Evolutionary conservation across 2,329 filamentous ascomycete genomes (phyloP).

Genomic region (Aspergillus calidoustus): DNA sequence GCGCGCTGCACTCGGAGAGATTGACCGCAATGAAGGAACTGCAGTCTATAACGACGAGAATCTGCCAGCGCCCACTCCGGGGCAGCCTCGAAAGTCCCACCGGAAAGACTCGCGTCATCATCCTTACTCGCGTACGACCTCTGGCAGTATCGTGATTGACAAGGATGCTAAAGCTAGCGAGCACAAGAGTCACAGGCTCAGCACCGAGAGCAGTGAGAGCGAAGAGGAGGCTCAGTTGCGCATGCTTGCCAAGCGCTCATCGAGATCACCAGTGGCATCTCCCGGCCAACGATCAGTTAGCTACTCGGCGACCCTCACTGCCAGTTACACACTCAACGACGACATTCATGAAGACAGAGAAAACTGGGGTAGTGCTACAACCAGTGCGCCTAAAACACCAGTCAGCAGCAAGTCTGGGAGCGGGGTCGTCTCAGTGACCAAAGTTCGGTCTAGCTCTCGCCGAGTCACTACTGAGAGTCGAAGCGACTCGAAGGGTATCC

Average conservation of each 20-base stretch:
- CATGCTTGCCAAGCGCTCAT: conserved; percentile 68
- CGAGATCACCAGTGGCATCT: conserved; percentile 69
- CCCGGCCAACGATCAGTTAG: conserved; percentile 70
- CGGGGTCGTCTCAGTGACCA: conserved; percentile 60
- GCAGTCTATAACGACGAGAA: conserved; percentile 70
- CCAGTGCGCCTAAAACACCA: conserved; percentile 57
- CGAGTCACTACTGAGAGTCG: conserved; percentile 44
- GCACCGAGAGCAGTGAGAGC: conserved; percentile 65
- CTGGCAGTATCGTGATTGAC: conserved; percentile 46
- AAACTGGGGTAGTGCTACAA: conserved; percentile 58
- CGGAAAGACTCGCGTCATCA: conserved; percentile 75
- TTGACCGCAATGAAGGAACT: conserved; percentile 74
- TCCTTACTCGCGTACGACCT: conserved; percentile 67
- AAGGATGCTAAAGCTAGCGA: conserved; percentile 35
- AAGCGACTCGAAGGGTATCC: conserved; percentile 46
- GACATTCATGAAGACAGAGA: conserved; percentile 69
- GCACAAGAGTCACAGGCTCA: conserved; percentile 62
- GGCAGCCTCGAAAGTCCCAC: conserved; percentile 88
- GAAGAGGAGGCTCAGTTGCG: conserved; percentile 84
- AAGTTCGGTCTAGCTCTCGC: conserved; percentile 64
- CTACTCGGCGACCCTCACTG: conserved; percentile 74
- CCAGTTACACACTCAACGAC: conserved; percentile 67
- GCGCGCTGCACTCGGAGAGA: conserved; percentile 88
- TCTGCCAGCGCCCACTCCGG: conserved; percentile 90
- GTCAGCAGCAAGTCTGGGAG: conserved; percentile 57